Conservation (phyloP, 305 asterid species). For the Lippia alba region DNA sequence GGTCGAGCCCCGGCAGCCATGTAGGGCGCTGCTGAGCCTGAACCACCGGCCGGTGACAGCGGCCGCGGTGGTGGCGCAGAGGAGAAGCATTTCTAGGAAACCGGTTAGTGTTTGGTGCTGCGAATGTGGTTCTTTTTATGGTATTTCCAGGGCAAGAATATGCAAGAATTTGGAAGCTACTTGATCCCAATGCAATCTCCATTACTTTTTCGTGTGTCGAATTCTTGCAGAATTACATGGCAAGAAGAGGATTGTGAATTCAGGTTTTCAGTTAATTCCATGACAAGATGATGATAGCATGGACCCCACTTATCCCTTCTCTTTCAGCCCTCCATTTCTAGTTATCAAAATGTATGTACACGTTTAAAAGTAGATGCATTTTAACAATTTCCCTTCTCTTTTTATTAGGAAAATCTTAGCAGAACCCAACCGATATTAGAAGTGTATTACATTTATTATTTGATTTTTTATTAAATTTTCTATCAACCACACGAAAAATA, state of each 20-base stretch:
- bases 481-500: too few species aligned
- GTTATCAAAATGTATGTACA: neutral
- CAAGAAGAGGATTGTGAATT: constrained; percentile 39
- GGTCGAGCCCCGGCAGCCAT: constrained; percentile 96
- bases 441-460: too few species aligned
- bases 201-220: constrained; percentile 35
- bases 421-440: too few species aligned
- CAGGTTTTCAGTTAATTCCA: constrained; percentile 32
- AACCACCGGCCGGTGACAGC: constrained; percentile 40
- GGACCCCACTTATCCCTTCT: constrained; percentile 56
- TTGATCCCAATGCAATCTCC: constrained; percentile 56
- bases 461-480: too few species aligned
- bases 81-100: constrained; percentile 40
- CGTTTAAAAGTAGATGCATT: too few species aligned
- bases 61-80: constrained; percentile 29
- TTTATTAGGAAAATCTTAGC: too few species aligned
- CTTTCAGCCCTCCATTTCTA: constrained; percentile 20
- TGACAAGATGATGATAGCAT: constrained; percentile 48
- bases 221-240: constrained; percentile 12
- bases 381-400: too few species aligned
- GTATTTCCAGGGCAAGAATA: constrained; percentile 44
- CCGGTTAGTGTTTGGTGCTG: constrained; percentile 38
- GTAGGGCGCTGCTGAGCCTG: constrained; percentile 80
- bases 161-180: constrained; percentile 53
- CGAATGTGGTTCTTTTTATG: constrained; percentile 40